phyloP scores from a whole-genome alignment of 2,329 filamentous ascomycete species.

The Mollisia scopiformis region DNA sequence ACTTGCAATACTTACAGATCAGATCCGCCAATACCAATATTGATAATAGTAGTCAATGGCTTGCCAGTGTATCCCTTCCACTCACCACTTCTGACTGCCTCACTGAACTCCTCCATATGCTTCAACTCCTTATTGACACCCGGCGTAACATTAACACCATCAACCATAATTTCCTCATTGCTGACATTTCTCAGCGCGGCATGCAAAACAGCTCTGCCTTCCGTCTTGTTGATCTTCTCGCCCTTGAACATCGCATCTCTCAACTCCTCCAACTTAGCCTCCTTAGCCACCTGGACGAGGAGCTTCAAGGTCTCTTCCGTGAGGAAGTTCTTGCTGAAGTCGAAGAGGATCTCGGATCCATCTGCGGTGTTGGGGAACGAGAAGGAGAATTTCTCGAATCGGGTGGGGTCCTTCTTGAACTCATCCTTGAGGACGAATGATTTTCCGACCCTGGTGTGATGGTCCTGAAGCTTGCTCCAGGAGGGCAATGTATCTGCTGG shows the following conservation, averaged over 20 bases:
- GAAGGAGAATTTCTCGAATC: conserved; percentile 88
- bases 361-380: conserved; percentile 81
- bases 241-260: conserved; percentile 97
- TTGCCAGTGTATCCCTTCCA: conserved; percentile 99
- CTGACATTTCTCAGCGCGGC: conserved; percentile 88
- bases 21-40: conserved; percentile 96
- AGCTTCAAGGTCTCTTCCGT: conserved; percentile 89
- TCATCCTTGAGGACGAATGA: conserved; percentile 91
- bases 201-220: conserved; percentile 95
- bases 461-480: conserved; percentile 89
- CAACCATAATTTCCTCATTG: conserved; percentile 81
- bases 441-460: conserved; percentile 85
- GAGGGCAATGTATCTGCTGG: conserved; percentile 84
- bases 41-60: conserved; percentile 95
- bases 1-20: conserved; percentile 75
- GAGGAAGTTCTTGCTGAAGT: conserved; percentile 99
- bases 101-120: conserved; percentile 98
- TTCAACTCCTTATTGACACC: conserved; percentile 89
- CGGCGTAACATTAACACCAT: conserved; percentile 91
- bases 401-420: conserved; percentile 84
- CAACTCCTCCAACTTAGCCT: conserved; percentile 89
- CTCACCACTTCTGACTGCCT: conserved; percentile 89
- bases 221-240: conserved; percentile 99
- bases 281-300: conserved; percentile 86
- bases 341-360: conserved; percentile 87